These are phyloP conservation scores for Xylaria intraflava DNA, from an alignment of 495 filamentous ascomycete species.

Conservation along the genomic window DNA sequence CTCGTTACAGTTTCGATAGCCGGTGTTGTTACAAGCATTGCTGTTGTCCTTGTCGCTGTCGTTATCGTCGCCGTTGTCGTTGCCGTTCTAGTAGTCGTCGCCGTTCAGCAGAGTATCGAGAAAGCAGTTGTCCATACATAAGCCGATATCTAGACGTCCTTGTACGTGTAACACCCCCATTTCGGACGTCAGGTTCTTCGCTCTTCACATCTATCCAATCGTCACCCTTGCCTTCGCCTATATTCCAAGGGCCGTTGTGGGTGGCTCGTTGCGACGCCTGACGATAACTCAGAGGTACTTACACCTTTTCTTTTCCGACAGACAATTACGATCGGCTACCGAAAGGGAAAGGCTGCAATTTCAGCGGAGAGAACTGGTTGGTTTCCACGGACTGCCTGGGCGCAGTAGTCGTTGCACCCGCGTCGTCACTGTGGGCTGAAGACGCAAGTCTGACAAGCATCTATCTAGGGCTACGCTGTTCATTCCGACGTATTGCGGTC, in stretches of 20 bases:
- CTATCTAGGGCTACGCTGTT: slow-evolving; percentile 20
- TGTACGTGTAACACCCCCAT: slow-evolving; percentile 12
- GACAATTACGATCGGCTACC: slow-evolving; percentile 19
- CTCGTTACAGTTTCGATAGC: slow-evolving; percentile 24
- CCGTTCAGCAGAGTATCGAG: slow-evolving; percentile 7
- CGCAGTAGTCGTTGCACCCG: slow-evolving; percentile 24
- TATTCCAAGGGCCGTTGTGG: slow-evolving; percentile 22
- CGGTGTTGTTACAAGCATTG: slow-evolving; percentile 13
- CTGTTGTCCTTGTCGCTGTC: slow-evolving; percentile 15
- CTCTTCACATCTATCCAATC: slow-evolving; percentile 18
- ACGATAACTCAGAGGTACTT: slow-evolving; percentile 25
- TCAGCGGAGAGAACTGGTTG: slow-evolving; percentile 9
- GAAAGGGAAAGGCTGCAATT: slow-evolving; percentile 20
- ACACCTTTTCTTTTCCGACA: slow-evolving; percentile 19
- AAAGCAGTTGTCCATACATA: slow-evolving; percentile 10
- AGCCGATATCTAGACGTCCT: slow-evolving; percentile 9
- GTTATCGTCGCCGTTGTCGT: slow-evolving; percentile 11
- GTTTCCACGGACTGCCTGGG: slow-evolving; percentile 15
- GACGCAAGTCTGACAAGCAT: slow-evolving; percentile 13
- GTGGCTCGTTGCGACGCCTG: slow-evolving; percentile 21
- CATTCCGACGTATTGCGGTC: slow-evolving; percentile 27
- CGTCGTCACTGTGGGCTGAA: slow-evolving; percentile 21
- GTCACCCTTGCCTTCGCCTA: slow-evolving; percentile 1
- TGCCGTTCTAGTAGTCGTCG: slow-evolving; percentile 17
- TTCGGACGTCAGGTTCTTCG: not conserved